A percentile compares a stretch with the other conserved stretches of the same genome.
Evolutionary conservation across 345 rosid genomes (phyloP).

Genomic region (Limnanthes douglasii): DNA sequence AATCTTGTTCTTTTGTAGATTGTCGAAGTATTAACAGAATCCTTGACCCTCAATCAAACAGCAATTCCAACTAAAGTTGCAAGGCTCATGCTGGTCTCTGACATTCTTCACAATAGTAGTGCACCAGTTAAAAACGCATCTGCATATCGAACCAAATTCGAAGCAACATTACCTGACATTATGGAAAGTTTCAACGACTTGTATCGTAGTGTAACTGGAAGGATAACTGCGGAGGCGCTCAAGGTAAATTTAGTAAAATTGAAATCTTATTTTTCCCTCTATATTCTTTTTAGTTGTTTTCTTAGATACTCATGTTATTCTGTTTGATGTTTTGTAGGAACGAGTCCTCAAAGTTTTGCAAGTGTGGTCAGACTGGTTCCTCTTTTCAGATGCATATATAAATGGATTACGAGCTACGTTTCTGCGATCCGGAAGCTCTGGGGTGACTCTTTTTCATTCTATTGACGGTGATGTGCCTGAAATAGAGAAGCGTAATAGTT

Average conservation of each 20-base stretch:
- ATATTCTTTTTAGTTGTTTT: conserved; percentile 4
- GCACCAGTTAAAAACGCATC: conserved; percentile 99
- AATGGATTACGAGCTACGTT: conserved; percentile 91
- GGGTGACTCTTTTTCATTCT: conserved; percentile 74
- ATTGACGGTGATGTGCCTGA: conserved; percentile 83
- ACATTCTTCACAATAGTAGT: conserved; percentile 91
- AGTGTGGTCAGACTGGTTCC: conserved; percentile 99
- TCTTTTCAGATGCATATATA: conserved; percentile 96
- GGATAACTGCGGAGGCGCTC: conserved; percentile 96
- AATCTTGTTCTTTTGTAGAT: conserved; percentile 29
- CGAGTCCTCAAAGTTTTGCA: conserved; percentile 93
- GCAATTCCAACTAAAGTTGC: conserved; percentile 97
- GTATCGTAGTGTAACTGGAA: conserved; percentile 88
- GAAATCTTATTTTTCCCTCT: conserved; percentile 3
- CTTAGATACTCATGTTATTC: conserved; percentile 1
- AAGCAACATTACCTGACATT: conserved; percentile 78
- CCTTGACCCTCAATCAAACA: conserved; percentile 90
- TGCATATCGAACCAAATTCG: conserved; percentile 96
- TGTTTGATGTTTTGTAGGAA: conserved; percentile 38
- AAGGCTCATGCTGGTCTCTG: conserved; percentile 24
- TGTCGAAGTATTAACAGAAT: conserved; percentile 95
- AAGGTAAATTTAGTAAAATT: conserved; percentile 39
- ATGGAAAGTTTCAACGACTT: conserved; percentile 98
- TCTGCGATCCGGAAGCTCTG: conserved; percentile 79
- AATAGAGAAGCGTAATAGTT: conserved; percentile 42